Evolutionary conservation across 2,329 filamentous ascomycete genomes (phyloP).

Genomic region (Monilinia vaccinii-corymbosi): DNA sequence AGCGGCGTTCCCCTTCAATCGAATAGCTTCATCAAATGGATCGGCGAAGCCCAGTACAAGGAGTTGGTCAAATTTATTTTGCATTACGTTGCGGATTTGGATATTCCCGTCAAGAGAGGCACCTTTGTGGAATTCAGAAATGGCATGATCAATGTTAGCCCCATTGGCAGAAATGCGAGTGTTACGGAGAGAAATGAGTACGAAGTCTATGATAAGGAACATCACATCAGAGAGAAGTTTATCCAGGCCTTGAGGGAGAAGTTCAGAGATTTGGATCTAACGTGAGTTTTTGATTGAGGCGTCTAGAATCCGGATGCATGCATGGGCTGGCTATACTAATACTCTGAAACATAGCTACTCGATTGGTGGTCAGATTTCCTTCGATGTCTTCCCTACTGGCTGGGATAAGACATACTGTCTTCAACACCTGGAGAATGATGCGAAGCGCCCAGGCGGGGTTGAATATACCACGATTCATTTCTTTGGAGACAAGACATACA

Average conservation of each 20-base stretch:
- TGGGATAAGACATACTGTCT: constrained; percentile 99
- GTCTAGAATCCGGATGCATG: neutral
- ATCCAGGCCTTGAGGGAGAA: constrained; percentile 68
- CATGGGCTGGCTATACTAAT: neutral
- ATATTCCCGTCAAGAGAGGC: constrained; percentile 73
- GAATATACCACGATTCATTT: constrained; percentile 88
- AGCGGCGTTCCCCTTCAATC: constrained; percentile 66
- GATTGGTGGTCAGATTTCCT: constrained; percentile 95
- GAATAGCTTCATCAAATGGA: constrained; percentile 83
- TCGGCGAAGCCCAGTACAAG: constrained; percentile 80
- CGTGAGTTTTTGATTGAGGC: constrained; percentile 44
- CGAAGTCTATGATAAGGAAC: constrained; percentile 68
- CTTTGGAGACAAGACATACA: constrained; percentile 91
- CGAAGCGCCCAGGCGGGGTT: constrained; percentile 57
- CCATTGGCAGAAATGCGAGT: constrained; percentile 79
- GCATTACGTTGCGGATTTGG: constrained; percentile 76
- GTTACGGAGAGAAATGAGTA: constrained; percentile 73
- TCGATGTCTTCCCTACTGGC: constrained; percentile 91
- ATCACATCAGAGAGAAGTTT: constrained; percentile 68
- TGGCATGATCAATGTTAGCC: constrained; percentile 82
- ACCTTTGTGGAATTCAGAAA: constrained; percentile 86
- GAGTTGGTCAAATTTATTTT: constrained; percentile 65
- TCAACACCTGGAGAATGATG: constrained; percentile 74
- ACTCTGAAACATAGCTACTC: constrained; percentile 53
- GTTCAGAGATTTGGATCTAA: constrained; percentile 77